Base-by-base conservation (phyloP, 352 stramenopile species). In the Phytophthora pisi region DNA sequence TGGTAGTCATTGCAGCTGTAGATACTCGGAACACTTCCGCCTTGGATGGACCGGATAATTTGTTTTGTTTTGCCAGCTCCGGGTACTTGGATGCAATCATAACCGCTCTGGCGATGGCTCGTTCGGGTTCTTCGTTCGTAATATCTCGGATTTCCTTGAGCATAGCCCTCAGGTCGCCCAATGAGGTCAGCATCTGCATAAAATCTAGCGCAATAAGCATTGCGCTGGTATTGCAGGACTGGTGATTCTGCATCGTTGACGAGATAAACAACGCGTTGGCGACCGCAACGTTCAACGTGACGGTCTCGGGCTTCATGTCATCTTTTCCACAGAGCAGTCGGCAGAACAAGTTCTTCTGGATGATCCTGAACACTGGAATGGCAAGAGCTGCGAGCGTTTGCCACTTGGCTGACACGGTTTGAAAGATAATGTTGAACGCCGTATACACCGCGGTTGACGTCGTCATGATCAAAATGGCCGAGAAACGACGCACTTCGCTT, bases 261-360 rank as follows among this genome's bases (percentile, higher is more conserved):
- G 77, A 64, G 13, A 86, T 68, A 16, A 72, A 84, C 0, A 88
- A 52, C 10, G 79, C 51, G 43, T 82, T 75, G 49, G 78, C 82
- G 34, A 88, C 57, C 36, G 86, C 75, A 42, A 81, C 68, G 24
- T 76, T 79, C 55, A 88, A 81, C 2, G 82, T 61, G 16, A 86
- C 64, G 9, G 74, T 58, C 49, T 86, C 65, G 0, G 77, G 65
- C 30, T 78, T 81, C 23, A 66, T 7, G 47, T 82, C 72, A 9
- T 74, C 47, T 50, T 64, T 73, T 2, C 59, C 64, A 8, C 43
- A 13, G 8, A 72, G 52, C 51, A 50, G 40, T 45, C 45, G 58
- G 20, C 45, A 64, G 18, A 68, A 24, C 15, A 68, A 13, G 8
- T 72, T 72, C 46, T 55, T 68, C 26, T 60, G 43, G 0, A 24